Evolutionary conservation across 2,329 filamentous ascomycete species (phyloP), one percentile per base, ranked within the genome.

Genomic region (Dothistroma pini): DNA sequence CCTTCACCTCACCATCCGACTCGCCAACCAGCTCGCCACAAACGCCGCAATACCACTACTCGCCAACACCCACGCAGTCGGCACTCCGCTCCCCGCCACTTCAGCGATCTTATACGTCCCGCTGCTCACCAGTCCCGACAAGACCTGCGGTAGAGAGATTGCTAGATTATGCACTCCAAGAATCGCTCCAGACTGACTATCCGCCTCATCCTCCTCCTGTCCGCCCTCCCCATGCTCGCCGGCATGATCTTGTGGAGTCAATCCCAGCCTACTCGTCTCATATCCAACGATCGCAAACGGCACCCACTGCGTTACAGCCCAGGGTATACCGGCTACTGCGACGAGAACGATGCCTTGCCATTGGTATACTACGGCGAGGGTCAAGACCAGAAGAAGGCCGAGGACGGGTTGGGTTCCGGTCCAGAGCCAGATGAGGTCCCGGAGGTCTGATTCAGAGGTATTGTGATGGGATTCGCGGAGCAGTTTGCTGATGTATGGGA

Each of bases 231-330:
- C 60, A 1, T 31, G 21, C n/a, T 47, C 59, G 1, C 52, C 54
- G 16, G 54, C 54, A 32, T 58, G 48, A 11, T 53, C 55, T 19
- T 10, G 54, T 22, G 52, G 58, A 9, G 58, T 61, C 12, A 65
- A 54, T 11, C 61, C 63, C 14, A 65, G 49, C 31, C 59, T 60
- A 2, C 61, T 62, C 4, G 59, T 60, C 53, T 67, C 65, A 38
- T 62, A 65, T 0, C 65, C 65, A 31, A 67, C 59, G 16, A 67
- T 56, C 1, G 65, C 63, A 32, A 56, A 63, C 4, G 65, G 65
- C 0, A 67, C 65, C 65, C 65, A 65, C 41, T 67, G 63, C 19
- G 65, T 65, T 6, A 67, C 65, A 21, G 63, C 63, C 65, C 65
- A 67, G 7, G 65, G 65, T 0, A 67, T 41, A 32, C 65, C 65